phyloP scores from a whole-genome alignment of 306 rosid genomes.

The Benincasa hispida region DNA sequence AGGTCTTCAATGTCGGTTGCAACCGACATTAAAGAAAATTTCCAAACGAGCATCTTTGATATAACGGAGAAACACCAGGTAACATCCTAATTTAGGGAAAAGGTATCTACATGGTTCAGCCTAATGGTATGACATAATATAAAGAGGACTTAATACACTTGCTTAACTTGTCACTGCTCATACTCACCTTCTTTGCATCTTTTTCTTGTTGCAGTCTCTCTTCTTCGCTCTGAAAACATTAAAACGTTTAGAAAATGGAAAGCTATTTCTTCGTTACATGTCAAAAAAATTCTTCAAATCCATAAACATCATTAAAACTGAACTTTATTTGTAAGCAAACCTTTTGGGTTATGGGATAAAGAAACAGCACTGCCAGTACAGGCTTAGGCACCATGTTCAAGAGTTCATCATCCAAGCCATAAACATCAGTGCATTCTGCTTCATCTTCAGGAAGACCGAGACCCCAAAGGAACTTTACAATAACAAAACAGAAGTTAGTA shows the following conservation, averaged over 20 bases:
- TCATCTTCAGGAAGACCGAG: constrained; percentile 60
- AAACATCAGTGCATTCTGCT: constrained; percentile 83
- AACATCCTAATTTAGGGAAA: neutral
- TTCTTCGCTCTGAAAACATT: constrained; percentile 58
- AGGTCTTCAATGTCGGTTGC: too few species aligned
- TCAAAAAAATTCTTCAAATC: too few species aligned
- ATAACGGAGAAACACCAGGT: neutral
- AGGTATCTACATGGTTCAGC: neutral
- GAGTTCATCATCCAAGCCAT: constrained; percentile 77
- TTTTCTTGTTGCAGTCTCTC: constrained; percentile 60
- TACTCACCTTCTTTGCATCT: constrained; percentile 44
- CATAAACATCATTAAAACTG: too few species aligned
- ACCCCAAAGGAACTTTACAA: constrained; percentile 61
- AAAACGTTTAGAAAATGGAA: constrained; percentile 11
- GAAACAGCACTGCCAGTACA: constrained; percentile 87
- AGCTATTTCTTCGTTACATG: neutral
- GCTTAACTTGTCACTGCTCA: too few species aligned
- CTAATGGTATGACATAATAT: neutral
- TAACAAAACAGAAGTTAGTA: neutral
- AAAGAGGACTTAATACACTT: neutral
- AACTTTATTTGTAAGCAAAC: constrained; percentile 15
- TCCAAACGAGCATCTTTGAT: neutral
- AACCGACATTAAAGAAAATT: too few species aligned
- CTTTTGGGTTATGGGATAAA: constrained; percentile 68
- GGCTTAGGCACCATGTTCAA: constrained; percentile 94